Conservation (phyloP, 1,284 basidiomycete species). For the Irpex rosettiformis region DNA sequence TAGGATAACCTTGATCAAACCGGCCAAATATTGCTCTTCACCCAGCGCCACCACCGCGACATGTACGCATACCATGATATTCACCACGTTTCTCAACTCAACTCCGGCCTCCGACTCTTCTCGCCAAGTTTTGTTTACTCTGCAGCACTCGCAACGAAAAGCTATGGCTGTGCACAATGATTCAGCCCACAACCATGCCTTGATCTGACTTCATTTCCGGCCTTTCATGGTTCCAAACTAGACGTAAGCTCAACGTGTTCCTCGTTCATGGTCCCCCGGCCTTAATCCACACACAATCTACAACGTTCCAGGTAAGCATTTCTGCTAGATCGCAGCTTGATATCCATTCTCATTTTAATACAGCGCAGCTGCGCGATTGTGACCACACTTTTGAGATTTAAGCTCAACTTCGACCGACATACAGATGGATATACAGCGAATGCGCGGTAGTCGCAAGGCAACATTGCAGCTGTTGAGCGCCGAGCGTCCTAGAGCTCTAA, state of each 20-base stretch:
- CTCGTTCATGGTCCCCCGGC: not conserved
- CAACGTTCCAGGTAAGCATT: not conserved
- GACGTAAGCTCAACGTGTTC: conserved; percentile 9
- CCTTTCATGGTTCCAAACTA: not conserved
- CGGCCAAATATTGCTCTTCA: too few species aligned
- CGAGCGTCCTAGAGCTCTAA: not conserved
- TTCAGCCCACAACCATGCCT: not conserved
- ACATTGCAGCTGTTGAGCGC: not conserved
- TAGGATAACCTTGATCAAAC: too few species aligned
- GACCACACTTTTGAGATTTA: too few species aligned
- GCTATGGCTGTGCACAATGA: not conserved
- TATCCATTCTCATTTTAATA: too few species aligned
- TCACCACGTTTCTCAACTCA: not conserved
- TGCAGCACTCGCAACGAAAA: not conserved
- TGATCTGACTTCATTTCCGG: conserved; percentile 10
- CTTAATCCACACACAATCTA: not conserved
- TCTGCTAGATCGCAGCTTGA: too few species aligned
- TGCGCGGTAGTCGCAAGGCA: too few species aligned
- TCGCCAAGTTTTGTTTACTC: not conserved
- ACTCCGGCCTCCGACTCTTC: not conserved
- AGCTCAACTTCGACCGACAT: too few species aligned
- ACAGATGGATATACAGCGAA: too few species aligned
- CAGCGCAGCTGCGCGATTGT: too few species aligned
- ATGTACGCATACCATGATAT: too few species aligned
- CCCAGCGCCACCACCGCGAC: not conserved